These are phyloP conservation scores for Sphagnum tenellum DNA, from an alignment of 225 moss, liverwort and hornwort species.

Conservation along the genomic window DNA sequence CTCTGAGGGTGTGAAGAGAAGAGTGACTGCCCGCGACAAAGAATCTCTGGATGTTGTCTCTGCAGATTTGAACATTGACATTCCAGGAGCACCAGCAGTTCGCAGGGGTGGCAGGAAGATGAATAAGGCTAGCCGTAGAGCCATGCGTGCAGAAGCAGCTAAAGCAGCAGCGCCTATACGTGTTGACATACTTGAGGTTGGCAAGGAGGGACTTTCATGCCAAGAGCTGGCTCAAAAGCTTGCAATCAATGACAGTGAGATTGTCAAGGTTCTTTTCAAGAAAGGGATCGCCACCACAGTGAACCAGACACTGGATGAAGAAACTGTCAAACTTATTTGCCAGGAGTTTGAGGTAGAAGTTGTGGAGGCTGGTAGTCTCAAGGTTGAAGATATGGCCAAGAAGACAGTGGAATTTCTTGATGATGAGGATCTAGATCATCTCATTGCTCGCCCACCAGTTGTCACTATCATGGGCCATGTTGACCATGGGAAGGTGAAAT, in stretches of 20 bases:
- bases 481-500: conserved; percentile 89
- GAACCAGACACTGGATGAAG: conserved; percentile 91
- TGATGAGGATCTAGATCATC: conserved; percentile 72
- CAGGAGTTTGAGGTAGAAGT: conserved; percentile 84
- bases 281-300: conserved; percentile 91
- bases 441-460: conserved; percentile 66
- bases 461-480: conserved; percentile 99
- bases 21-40: conserved; percentile 56
- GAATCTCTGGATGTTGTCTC: conserved; percentile 42
- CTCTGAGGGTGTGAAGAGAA: conserved; percentile 76
- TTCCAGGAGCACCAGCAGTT: conserved; percentile 38
- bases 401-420: conserved; percentile 71
- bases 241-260: conserved; percentile 93
- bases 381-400: conserved; percentile 90
- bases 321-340: conserved; percentile 82
- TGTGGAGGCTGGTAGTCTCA: conserved; percentile 74
- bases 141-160: conserved; percentile 71
- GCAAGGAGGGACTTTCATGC: conserved; percentile 76
- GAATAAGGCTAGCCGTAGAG: conserved; percentile 91
- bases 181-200: conserved; percentile 88
- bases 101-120: conserved; percentile 77
- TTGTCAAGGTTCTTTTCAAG: conserved; percentile 88
- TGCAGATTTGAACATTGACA: conserved; percentile 37
- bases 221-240: conserved; percentile 80
- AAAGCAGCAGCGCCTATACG: conserved; percentile 91